phyloP scores from a whole-genome alignment of 352 stramenopile genomes.

The Phytophthora idaei region DNA sequence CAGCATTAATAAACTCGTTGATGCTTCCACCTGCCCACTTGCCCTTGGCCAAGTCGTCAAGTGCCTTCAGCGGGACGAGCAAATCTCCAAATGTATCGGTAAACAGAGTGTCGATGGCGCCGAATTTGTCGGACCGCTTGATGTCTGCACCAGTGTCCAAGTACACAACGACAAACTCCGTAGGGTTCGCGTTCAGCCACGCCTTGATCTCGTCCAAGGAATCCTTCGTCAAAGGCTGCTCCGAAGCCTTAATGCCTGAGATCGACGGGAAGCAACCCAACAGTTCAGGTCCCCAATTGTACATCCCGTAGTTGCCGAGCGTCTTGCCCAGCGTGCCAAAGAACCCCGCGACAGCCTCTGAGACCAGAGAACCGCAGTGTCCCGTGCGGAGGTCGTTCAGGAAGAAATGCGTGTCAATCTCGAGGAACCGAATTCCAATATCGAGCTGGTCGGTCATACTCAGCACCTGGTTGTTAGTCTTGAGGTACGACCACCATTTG shows the following conservation, averaged over 20 bases:
- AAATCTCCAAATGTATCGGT: conserved; percentile 54
- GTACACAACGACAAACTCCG: conserved; percentile 65
- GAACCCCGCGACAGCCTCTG: conserved; percentile 35
- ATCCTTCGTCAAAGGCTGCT: conserved; percentile 47
- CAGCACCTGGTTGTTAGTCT: conserved; percentile 75
- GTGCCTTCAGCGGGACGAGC: conserved; percentile 39
- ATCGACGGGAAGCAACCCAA: conserved; percentile 71
- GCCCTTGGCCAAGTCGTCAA: conserved; percentile 42
- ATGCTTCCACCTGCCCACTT: conserved; percentile 49
- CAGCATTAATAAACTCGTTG: conserved; percentile 47
- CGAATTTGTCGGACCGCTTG: conserved; percentile 35
- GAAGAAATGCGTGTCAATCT: conserved; percentile 25
- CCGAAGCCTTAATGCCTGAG: conserved; percentile 59
- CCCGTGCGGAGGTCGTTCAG: conserved; percentile 59
- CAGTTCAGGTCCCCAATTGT: conserved; percentile 53
- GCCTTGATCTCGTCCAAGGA: conserved; percentile 52
- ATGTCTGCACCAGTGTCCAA: conserved; percentile 59
- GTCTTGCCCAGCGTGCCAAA: conserved; percentile 44
- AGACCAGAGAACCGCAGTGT: conserved; percentile 59
- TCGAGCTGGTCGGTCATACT: conserved; percentile 69
- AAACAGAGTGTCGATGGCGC: conserved; percentile 46
- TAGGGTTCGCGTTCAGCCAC: conserved; percentile 54
- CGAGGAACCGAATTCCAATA: conserved; percentile 50
- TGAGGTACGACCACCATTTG: conserved; percentile 61
- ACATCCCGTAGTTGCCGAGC: conserved; percentile 47